Evolutionary conservation across 306 rosid species (phyloP).

Genomic region (Cucurbita maxima): DNA sequence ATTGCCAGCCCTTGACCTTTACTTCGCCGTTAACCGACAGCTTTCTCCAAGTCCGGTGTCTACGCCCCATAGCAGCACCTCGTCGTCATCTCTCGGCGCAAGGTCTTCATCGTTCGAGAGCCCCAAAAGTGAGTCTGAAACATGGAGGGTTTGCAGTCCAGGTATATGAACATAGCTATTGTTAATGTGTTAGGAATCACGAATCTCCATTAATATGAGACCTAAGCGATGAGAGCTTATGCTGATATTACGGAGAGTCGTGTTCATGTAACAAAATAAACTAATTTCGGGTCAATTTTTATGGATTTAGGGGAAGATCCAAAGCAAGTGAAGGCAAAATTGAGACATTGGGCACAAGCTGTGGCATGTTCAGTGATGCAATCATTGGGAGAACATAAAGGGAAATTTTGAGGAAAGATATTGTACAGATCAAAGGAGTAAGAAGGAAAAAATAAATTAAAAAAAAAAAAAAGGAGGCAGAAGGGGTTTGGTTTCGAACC

Average conservation of each 20-base stretch:
- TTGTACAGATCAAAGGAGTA: slow-evolving; percentile 29
- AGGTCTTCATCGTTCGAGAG: slow-evolving; percentile 35
- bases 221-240: too few species aligned
- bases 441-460: background rate
- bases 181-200: too few species aligned
- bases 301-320: slow-evolving; percentile 65
- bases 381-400: slow-evolving; percentile 11
- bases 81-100: slow-evolving; percentile 30
- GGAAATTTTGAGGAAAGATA: background rate
- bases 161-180: slow-evolving; percentile 19
- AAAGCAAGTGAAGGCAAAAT: slow-evolving; percentile 58
- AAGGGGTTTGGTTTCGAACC: background rate
- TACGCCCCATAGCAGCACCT: slow-evolving; percentile 32
- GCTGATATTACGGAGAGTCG: too few species aligned
- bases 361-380: slow-evolving; percentile 95
- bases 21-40: slow-evolving; percentile 78
- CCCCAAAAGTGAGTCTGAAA: slow-evolving; percentile 38
- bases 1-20: slow-evolving; percentile 84
- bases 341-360: slow-evolving; percentile 96
- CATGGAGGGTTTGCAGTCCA: slow-evolving; percentile 78
- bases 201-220: too few species aligned
- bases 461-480: background rate
- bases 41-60: slow-evolving; percentile 34
- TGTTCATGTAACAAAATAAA: too few species aligned
- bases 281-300: too few species aligned